A percentile compares a stretch with the other conserved stretches of the same genome.
Conservation (phyloP, 768 basidiomycete genomes). For the Hygrocybe punicea region DNA sequence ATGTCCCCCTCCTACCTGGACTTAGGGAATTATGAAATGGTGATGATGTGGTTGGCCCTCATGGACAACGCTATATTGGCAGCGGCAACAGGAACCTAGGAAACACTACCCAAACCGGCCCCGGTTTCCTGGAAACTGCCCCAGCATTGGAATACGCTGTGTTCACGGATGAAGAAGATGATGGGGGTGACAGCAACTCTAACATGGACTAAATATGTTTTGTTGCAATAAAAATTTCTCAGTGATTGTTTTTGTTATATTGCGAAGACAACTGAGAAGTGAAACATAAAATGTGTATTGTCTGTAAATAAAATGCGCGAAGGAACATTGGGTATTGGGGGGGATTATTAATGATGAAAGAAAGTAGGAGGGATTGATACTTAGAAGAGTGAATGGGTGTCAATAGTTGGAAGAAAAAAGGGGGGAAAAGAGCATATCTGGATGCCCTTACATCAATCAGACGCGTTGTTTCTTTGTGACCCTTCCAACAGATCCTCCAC, state of each 20-base stretch:
- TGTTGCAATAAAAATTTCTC: background rate
- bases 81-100: too few species aligned
- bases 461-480: background rate
- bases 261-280: too few species aligned
- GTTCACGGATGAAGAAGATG: background rate
- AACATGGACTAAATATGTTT: constrained; percentile 1
- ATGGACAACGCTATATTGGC: constrained; percentile 3
- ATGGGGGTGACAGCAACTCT: background rate
- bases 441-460: background rate
- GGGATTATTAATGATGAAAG: too few species aligned
- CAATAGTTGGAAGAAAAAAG: too few species aligned
- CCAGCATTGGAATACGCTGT: constrained; percentile 3
- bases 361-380: too few species aligned
- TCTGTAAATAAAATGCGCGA: too few species aligned
- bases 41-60: constrained; percentile 10
- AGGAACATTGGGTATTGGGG: too few species aligned
- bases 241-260: background rate
- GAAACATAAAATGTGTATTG: too few species aligned
- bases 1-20: constrained; percentile 6
- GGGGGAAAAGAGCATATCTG: too few species aligned
- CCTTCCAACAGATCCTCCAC: background rate
- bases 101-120: too few species aligned
- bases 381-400: too few species aligned
- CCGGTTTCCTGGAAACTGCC: constrained; percentile 1
- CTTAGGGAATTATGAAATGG: constrained; percentile 12